These are phyloP conservation scores for Pseudonectria buxi DNA, from an alignment of 2,329 filamentous ascomycete species.

Conservation along the genomic window DNA sequence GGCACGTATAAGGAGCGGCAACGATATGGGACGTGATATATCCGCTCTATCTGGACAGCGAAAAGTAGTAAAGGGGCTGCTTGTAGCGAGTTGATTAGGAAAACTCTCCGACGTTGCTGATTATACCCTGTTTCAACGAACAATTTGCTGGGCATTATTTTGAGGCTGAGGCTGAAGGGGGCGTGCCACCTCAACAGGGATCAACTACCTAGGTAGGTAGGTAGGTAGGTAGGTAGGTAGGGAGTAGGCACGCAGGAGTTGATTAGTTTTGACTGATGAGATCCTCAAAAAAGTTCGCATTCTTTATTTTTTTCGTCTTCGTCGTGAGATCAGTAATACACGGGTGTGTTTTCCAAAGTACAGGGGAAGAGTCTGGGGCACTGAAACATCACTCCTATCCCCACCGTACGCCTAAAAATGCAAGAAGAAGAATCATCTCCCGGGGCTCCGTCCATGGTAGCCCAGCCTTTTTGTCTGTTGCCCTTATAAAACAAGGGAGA, in stretches of 20 bases:
- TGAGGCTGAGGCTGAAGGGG: constrained; percentile 11
- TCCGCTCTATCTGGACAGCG: no score
- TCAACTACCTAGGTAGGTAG: no score
- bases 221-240: no score
- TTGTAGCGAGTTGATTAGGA: constrained; percentile 1
- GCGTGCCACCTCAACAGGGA: constrained; percentile 5
- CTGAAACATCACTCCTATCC: background rate
- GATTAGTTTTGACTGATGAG: no score
- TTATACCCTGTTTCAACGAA: constrained; percentile 18
- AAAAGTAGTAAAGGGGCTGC: no score
- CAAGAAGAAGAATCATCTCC: background rate
- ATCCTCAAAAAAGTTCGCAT: constrained; percentile 7
- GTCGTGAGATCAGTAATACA: background rate
- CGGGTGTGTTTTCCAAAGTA: background rate
- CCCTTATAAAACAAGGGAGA: no score
- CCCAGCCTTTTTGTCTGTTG: no score
- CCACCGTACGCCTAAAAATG: constrained; percentile 1
- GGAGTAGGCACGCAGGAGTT: no score
- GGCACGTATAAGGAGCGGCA: background rate
- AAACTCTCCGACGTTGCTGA: constrained; percentile 18
- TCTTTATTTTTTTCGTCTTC: constrained; percentile 3
- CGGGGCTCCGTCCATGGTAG: no score
- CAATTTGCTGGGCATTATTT: constrained; percentile 11
- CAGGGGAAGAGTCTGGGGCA: background rate
- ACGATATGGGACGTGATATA: background rate